Base-by-base conservation (phyloP, 2,329 filamentous ascomycete genomes). In the Aspergillus sojae region DNA sequence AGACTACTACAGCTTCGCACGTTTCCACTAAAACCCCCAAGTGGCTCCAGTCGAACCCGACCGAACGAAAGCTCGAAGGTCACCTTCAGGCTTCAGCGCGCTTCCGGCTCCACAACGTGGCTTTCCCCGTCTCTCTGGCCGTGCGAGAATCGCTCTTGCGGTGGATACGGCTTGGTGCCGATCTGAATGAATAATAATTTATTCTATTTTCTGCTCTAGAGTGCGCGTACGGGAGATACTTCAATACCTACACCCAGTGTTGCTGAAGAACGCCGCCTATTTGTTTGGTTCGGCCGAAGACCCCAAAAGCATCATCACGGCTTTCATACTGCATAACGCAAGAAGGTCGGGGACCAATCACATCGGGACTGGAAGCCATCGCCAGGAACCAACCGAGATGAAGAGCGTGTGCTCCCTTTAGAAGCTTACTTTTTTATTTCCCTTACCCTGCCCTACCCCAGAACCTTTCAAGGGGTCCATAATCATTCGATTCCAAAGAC, bases 61-160 rank as follows among this genome's bases (percentile, higher is more conserved):
- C 70, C 68, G 72, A 73, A 71, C 72, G 68, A 76, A 52, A 52
- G 48, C 48, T 52, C 48, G 72, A 77, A 72, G 74, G 68, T 65
- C 70, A 69, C 71, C 69, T 68, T 72, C 70, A 73, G 48, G 48
- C 48, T 52, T 52, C 48, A 52, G 48, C 48, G 68, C 66, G 67
- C 58, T 56, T 55, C 57, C 66, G 72, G 72, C 70, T 75, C 74
- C 72, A 75, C 74, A 74, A 70, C 71, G 68, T 75, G 68, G 69
- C 56, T 62, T 69, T 72, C 70, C 67, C 72, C 72, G 71, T 74
- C 68, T 70, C 67, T 62, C 63, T 70, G 69, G 65, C 68, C 66
- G 60, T 69, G 66, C 61, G 64, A 69, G 64, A 63, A 58, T 62
- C 56, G 48, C 48, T 52, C 48, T 32, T 11, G 28, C 41, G 57